Base-by-base conservation (phyloP, 208 protist species). In the Acanthamoeba sp. region DNA sequence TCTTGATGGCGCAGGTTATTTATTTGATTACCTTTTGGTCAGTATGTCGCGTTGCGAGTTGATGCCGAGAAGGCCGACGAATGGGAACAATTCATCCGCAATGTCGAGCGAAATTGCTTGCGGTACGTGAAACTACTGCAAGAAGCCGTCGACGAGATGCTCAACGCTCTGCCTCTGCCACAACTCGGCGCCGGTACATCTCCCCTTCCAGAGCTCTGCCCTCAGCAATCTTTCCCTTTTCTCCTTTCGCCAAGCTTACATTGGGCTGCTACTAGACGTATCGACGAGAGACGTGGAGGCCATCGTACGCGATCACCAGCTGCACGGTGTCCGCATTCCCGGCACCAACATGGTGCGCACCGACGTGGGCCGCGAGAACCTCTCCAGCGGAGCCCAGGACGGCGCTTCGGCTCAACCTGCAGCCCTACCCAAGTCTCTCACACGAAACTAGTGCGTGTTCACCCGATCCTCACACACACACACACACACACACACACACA, bases 281-380 rank as follows among this genome's bases (percentile, higher is more conserved):
- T 64, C 27, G 18, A 64, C 57, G 24, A 64, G 57, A 24, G 57
- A 64, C 22, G 57, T 64, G 24, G 57, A 64, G 57, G 57, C 57
- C 27, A 64, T 64, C 57, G 57, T 64, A 6, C 57, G 57, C 57
- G 57, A 64, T 24, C 57, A 64, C 22, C 57, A 64, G 57, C 57
- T 64, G 2, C 57, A 24, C 27, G 57, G 57, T 6, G 57, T 64
- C 57, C 57, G 57, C 27, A 64, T 64, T 12, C 57, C 57, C 24
- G 57, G 57, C 57, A 64, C 57, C 57, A 64, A 64, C 57, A 64
- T 64, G 57, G 57, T 64, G 57, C 57, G 57, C 57, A 64, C 57
- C 9, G 57, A 64, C 57, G 27, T 64, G 22, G 27, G 24, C 24
- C 57, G 57, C 27, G 57, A 64, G 24, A 64, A 64, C 57, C 57